Conservation (phyloP, 2,329 filamentous ascomycete genomes). For the Trichoderma cornu-damae region DNA sequence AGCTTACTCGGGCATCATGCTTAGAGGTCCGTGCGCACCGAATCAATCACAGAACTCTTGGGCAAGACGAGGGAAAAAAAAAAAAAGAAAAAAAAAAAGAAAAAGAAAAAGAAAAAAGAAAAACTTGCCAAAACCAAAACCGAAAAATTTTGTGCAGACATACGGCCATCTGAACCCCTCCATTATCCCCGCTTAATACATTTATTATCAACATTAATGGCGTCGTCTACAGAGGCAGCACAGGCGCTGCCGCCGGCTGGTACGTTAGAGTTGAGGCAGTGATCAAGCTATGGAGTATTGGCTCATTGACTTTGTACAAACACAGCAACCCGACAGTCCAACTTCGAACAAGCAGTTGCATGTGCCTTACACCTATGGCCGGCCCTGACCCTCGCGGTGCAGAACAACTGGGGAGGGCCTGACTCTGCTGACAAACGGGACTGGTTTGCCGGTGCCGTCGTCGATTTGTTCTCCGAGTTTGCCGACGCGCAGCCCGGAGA, state of each 20-base stretch:
- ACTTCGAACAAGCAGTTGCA: slow-evolving; percentile 83
- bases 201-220: slow-evolving; percentile 18
- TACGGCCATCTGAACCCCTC: slow-evolving; percentile 26
- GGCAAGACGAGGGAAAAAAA: too few relatives aligned
- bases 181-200: slow-evolving; percentile 27
- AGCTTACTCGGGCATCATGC: neutral
- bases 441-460: slow-evolving; percentile 88
- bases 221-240: slow-evolving; percentile 29
- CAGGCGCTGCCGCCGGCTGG: slow-evolving; percentile 32
- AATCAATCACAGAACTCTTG: neutral
- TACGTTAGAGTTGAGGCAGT: slow-evolving; percentile 19
- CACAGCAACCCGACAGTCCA: slow-evolving; percentile 51
- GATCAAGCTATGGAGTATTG: slow-evolving; percentile 11
- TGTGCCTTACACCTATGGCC: slow-evolving; percentile 84
- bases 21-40: slow-evolving; percentile 15
- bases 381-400: slow-evolving; percentile 78
- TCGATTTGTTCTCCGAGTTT: slow-evolving; percentile 73
- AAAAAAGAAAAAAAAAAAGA: too few relatives aligned
- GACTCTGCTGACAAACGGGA: slow-evolving; percentile 83
- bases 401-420: slow-evolving; percentile 82
- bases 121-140: slow-evolving; percentile 15
- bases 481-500: slow-evolving; percentile 33
- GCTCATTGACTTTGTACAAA: slow-evolving; percentile 11
- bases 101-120: too few relatives aligned
- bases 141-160: slow-evolving; percentile 17